phyloP scores from a whole-genome alignment of 257 asterid genomes.

The Leonotis leonurus region DNA sequence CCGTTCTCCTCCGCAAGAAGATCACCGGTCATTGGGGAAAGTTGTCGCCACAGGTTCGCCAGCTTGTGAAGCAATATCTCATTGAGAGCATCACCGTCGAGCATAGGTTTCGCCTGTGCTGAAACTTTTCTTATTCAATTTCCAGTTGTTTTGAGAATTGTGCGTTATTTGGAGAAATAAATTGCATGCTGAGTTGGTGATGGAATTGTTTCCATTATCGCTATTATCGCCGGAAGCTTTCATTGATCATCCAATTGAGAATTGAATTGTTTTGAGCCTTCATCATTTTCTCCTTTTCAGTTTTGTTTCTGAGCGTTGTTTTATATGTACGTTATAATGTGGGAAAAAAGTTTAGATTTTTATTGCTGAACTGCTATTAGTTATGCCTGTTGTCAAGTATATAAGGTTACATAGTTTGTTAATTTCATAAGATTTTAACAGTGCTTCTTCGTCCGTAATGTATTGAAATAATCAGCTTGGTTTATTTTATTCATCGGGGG shows the following conservation, averaged over 20 bases:
- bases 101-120: constrained; percentile 60
- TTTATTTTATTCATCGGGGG: not conserved
- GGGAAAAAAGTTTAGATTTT: too few species aligned
- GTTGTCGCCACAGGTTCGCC: constrained; percentile 64
- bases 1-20: constrained; percentile 97
- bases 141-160: too few species aligned
- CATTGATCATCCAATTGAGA: too few species aligned
- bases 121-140: too few species aligned
- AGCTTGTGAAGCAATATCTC: constrained; percentile 81
- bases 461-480: not conserved
- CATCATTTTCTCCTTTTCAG: not conserved
- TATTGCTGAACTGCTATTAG: too few species aligned
- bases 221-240: too few species aligned
- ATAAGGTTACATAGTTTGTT: not conserved
- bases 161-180: not conserved
- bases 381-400: not conserved
- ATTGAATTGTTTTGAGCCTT: not conserved
- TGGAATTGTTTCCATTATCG: not conserved
- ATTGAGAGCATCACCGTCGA: constrained; percentile 92
- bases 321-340: too few species aligned
- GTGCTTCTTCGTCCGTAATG: not conserved
- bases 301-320: too few species aligned
- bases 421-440: not conserved
- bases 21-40: constrained; percentile 97
- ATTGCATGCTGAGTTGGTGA: not conserved